Evolutionary conservation across 2,329 filamentous ascomycete species (phyloP), one percentile per base, ranked within the genome.

Genomic region (Mycosphaerella sp.): DNA sequence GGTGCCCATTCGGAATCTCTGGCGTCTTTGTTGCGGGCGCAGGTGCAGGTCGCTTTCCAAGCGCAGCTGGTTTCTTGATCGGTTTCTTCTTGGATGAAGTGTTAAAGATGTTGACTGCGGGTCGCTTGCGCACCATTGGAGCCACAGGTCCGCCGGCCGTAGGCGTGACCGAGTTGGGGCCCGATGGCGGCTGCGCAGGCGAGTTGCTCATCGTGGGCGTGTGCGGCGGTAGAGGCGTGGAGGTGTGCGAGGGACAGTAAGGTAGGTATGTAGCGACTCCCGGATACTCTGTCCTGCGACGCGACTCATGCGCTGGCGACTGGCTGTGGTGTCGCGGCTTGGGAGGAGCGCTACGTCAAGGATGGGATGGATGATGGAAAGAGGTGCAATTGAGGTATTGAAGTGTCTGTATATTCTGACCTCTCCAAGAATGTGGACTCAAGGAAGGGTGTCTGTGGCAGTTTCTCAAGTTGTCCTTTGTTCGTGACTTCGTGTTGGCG

Each of bases 131-230:
- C 45, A 66, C 65, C 27, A 66, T 60, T 5, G 63, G 58, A 16
- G 59, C 58, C 4, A 62, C 58, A 28, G 62, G 64, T 35, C 63
- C 63, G 41, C 68, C 70, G 59, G 70, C 71, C 8, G 69, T 72
- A 14, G 68, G 69, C 21, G 64, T 63, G 49, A 59, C 56, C 44
- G 66, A 62, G 28, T 62, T 59, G 54, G 62, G 56, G 55, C 66
- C 62, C 28, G 63, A 63, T 3, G 64, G 58, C 34, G 58, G 56
- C 51, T 58, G 54, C 50, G 66, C 61, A 14, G 66, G 66, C 39
- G 67, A 68, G 46, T 66, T 64, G 58, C 63, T 66, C 64, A 69
- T 67, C 25, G 43, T 57, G 52, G 30, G 21, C 21, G 21, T 25
- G 21, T 25, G 21, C 21, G 21, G 21, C 21, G 21, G 21, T 25